Base-by-base conservation (phyloP, 768 basidiomycete genomes). In the Amanita jacksonii region DNA sequence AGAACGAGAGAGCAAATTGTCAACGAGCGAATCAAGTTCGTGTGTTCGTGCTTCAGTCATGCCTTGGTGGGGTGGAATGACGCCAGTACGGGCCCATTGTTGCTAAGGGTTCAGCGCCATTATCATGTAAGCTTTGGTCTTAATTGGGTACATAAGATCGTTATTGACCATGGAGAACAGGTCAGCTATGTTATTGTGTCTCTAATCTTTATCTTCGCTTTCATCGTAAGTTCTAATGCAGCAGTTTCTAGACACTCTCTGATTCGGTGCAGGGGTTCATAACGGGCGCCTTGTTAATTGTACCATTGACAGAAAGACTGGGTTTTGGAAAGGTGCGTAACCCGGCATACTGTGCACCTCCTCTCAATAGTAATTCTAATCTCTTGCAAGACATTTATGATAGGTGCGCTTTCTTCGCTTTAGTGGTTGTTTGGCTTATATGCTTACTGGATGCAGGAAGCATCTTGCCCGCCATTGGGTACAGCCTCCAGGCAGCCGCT, bases 41-140 rank as follows among this genome's bases (percentile, higher is more conserved):
- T n/a, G n/a, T n/a, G n/a, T n/a, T n/a, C n/a, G n/a, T n/a, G n/a
- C n/a, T n/a, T n/a, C n/a, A n/a, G n/a, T n/a, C n/a, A n/a, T 38
- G 79, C 80, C 47, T 60, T 85, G 3, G 70, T 70, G 12, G 87
- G 87, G 12, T 89, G 85, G 85, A 85, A 81, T 53, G 86, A 87
- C 57, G 80, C 78, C 8, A 72, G 78, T 0, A 74, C 76, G 10
- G 87, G 87, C 1, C 85, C 87, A 1, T 60, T 91, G 16, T 60
- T 90, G 4, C 86, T 84, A 1, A 69, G 77, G 9, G 79, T 90
- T 38, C 85, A 85, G 56, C 57, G 60, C 5, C 70, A 53, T 64
- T 86, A 66, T 53, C 50, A 47, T 61, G 73, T 55, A 74, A 73
- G 54, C 1, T 18, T 0, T 39, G 22, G n/a, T n/a, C 15, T 45